Evolutionary conservation across 352 stramenopile genomes (phyloP).

Genomic region (Albugo laibachii): DNA sequence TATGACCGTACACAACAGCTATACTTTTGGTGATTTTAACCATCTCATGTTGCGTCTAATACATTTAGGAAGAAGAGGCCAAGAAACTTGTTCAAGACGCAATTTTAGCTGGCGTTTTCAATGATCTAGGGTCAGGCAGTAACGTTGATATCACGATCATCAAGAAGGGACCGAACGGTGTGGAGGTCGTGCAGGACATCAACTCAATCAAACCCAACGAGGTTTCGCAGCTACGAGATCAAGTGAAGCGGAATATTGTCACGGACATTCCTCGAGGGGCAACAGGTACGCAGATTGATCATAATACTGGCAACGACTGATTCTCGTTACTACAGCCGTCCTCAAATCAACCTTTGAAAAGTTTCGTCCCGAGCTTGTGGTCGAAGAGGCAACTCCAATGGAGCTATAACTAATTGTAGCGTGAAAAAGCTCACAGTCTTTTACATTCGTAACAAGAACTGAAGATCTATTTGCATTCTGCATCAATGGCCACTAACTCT

Average conservation of each 20-base stretch:
- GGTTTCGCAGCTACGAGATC: constrained; percentile 63
- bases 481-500: not conserved
- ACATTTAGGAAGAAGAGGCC: constrained; percentile 80
- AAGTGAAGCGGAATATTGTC: constrained; percentile 72
- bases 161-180: constrained; percentile 52
- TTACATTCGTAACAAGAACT: not conserved
- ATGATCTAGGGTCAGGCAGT: constrained; percentile 85
- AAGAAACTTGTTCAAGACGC: constrained; percentile 91
- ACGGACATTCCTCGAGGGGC: constrained; percentile 62
- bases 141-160: constrained; percentile 26
- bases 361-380: constrained; percentile 32
- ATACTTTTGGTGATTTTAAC: not conserved
- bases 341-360: constrained; percentile 51
- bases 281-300: constrained; percentile 28
- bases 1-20: constrained; percentile 45
- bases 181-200: constrained; percentile 76
- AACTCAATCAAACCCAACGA: constrained; percentile 89
- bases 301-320: not conserved
- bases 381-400: constrained; percentile 60
- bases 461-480: not conserved
- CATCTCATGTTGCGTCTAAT: not conserved
- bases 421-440: not conserved
- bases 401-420: constrained; percentile 27
- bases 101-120: constrained; percentile 95
- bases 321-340: constrained; percentile 16